Base-by-base conservation (phyloP, 1,139 yeast species). In the Scheffersomyces cryptocercus region DNA sequence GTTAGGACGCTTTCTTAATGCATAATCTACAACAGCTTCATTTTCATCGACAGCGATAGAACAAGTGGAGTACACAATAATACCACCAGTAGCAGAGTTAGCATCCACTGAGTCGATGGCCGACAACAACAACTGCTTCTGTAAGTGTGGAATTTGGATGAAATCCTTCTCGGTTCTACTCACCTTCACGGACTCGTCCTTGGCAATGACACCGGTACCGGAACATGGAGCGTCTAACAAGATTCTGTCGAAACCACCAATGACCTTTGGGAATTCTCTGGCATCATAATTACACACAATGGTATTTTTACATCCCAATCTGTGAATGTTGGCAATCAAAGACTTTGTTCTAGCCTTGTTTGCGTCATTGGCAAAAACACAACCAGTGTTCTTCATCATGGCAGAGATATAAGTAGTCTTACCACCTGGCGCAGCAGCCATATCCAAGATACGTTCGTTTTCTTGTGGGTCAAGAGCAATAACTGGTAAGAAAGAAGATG, bases 361-460 rank as follows among this genome's bases (percentile, higher is more conserved):
- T 47, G 96, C 87, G 72, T 95, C 99, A 67, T 95, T 95, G 44
- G 99, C 99, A 64, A 95, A 91, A 13, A 95, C 87, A 65, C 95
- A 85, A 31, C 99, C 99, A 3, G 99, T 93, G 66, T 93, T 95
- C 64, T 95, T 95, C 98, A 93, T 93, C 68, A 91, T 71, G 0
- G 99, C 99, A 35, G 97, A 84, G 45, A 95, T 84, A 62, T 90
- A 93, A 1, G 99, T 93, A 9, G 99, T 90, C 64, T 95, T 95
- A 68, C 99, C 99, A 73, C 99, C 99, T 53, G 99, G 99, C 15
- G 99, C 98, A 46, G 99, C 96, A 35, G 99, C 99, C 99, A 95
- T 95, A 72, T 95, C 99, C 53, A 95, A 76, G 39, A 95, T 77
- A 61, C 99, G 84, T 69, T 95, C 99, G 62, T 88, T 84, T 67